phyloP scores from a whole-genome alignment of 352 stramenopile species.

The Phytophthora podocarpi region DNA sequence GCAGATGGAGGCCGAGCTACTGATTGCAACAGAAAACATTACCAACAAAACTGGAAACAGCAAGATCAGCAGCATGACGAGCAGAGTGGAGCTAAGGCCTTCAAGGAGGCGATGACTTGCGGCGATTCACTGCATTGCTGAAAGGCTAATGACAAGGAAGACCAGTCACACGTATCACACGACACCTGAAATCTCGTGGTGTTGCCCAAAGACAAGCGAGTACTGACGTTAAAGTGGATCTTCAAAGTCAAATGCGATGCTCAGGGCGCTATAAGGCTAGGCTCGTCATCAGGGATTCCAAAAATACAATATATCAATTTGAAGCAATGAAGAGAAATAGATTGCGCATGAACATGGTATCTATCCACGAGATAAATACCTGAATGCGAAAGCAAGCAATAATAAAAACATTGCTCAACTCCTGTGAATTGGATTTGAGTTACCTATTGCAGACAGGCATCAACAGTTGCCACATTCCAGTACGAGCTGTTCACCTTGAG shows the following conservation, averaged over 20 bases:
- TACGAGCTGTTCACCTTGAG: too few species aligned
- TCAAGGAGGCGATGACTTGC: background rate
- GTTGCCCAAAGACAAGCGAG: constrained; percentile 9
- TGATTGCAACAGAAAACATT: constrained; percentile 16
- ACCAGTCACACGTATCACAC: constrained; percentile 1
- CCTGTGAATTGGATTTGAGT: too few species aligned
- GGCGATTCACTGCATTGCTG: constrained; percentile 2
- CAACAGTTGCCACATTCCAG: too few species aligned
- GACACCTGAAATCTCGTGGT: constrained; percentile 1
- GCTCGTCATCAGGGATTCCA: constrained; percentile 14
- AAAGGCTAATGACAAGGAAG: constrained; percentile 19
- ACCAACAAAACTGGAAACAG: constrained; percentile 5
- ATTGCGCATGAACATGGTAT: too few species aligned
- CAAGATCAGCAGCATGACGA: background rate
- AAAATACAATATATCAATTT: too few species aligned
- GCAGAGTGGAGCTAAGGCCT: background rate
- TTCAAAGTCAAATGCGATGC: constrained; percentile 21
- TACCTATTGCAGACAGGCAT: too few species aligned
- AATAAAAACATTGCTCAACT: too few species aligned
- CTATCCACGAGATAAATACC: too few species aligned
- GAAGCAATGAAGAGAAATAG: too few species aligned
- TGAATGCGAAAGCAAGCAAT: too few species aligned
- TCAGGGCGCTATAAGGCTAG: constrained; percentile 9
- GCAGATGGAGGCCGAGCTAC: background rate
- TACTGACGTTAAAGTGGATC: constrained; percentile 17